Evolutionary conservation across 2,329 filamentous ascomycete genomes (phyloP).

Genomic region (Alternaria ventricosa): DNA sequence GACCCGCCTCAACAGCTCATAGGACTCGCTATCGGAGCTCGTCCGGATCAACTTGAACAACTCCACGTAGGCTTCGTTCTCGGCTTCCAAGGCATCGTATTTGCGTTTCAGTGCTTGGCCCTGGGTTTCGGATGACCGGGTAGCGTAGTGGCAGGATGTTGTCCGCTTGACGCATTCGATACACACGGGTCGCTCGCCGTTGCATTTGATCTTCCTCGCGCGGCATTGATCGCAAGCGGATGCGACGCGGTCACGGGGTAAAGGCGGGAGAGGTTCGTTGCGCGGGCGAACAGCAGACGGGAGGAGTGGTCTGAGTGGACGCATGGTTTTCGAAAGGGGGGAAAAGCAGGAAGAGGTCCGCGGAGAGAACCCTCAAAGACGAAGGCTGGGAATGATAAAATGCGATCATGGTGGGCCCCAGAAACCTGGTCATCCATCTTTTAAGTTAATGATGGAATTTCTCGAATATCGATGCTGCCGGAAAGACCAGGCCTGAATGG

Average conservation of each 20-base stretch:
- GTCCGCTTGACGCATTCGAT: constrained; percentile 8
- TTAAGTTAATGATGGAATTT: not conserved
- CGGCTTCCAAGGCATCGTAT: constrained; percentile 12
- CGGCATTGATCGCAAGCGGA: constrained; percentile 16
- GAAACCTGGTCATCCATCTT: not conserved
- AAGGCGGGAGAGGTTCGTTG: constrained; percentile 2
- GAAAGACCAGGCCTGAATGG: not conserved
- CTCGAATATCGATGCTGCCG: not conserved
- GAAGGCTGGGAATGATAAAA: not conserved
- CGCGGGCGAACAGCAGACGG: constrained; percentile 3
- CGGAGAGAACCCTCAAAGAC: too few species aligned
- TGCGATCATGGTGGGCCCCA: not conserved
- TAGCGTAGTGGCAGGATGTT: constrained; percentile 10
- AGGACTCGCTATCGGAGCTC: constrained; percentile 13
- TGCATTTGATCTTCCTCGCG: constrained; percentile 13
- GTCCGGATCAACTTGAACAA: constrained; percentile 17
- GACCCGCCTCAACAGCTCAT: constrained; percentile 20
- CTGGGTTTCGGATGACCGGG: constrained; percentile 2
- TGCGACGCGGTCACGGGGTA: constrained; percentile 8
- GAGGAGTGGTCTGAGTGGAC: constrained; percentile 11
- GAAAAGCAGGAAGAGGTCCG: not conserved
- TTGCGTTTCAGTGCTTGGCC: constrained; percentile 21
- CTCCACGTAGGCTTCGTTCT: constrained; percentile 20
- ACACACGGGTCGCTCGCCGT: constrained; percentile 6
- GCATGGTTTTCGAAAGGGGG: not conserved